Evolutionary conservation across 768 basidiomycete genomes (phyloP), one percentile per base, ranked within the genome.

Genomic region (Leccinum olivaceopallidum): DNA sequence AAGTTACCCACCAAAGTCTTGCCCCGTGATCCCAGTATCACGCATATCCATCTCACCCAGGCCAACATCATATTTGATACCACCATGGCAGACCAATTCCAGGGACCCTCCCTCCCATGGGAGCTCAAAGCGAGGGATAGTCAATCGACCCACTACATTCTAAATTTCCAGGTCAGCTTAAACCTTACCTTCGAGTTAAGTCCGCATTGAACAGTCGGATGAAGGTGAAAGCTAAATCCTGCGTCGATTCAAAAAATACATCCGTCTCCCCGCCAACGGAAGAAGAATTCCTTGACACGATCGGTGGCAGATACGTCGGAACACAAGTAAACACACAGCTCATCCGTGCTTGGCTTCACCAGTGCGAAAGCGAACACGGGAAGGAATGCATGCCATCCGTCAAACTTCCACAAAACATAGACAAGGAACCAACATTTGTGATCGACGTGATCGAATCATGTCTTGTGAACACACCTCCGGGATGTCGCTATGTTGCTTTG

Each of bases 401-500:
- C 13, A 42, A 18, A 26, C 18, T 62, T 8, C 49, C 24, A 3
- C 24, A 1, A 1, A 39, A 32, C 14, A 12, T 2, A 49, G 32
- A 55, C 22, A 52, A 18, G 44, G 53, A 37, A 5, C 65, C 67
- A 3, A 44, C 61, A 2, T 61, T 69, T n/a, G 60, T 69, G 8
- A 5, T 68, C 12, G 67, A 68, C 5, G 67, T 59, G 13, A 34
- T 37, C 22, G 34, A 60, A 16, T 68, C 55, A 3, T 69, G 67
- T 53, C 50, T 68, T 13, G 65, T 64, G 44, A 44, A 59, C 2
- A 60, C 59, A 14, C 63, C 68, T 6, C 18, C 60, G 6, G 32
- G 12, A 14, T 72, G 61, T 44, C 71, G 71, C 18, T 71, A 73
- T n/a, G 32, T 66, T 30, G 51, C 70, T 47, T 51, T 71, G 16